Conservation (phyloP, 306 rosid species). For the Acmispon strigosus region DNA sequence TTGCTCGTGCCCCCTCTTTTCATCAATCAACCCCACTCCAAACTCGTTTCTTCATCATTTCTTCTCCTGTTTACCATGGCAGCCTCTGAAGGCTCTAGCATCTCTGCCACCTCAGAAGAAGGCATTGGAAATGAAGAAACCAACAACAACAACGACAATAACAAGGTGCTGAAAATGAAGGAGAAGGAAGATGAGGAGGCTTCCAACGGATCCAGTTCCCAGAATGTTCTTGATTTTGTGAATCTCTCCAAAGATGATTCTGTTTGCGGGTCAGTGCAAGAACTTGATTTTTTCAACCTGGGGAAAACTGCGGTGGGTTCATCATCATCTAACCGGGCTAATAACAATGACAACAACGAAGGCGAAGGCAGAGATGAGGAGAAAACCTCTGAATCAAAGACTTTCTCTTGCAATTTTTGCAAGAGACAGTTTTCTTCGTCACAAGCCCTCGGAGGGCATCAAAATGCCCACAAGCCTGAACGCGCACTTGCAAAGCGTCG, state of each 20-base stretch:
- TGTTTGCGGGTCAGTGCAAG: background rate
- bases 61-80: background rate
- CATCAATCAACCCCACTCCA: background rate
- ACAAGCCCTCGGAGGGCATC: conserved; percentile 84
- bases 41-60: background rate
- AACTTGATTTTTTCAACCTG: conserved; percentile 28
- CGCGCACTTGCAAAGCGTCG: conserved; percentile 58
- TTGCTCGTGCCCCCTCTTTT: background rate
- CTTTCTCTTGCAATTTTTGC: conserved; percentile 63
- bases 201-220: background rate
- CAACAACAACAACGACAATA: too few species aligned
- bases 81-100: background rate
- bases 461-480: conserved; percentile 79
- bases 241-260: background rate
- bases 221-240: background rate
- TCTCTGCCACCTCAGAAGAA: background rate
- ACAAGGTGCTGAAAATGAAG: background rate
- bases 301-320: background rate
- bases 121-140: background rate
- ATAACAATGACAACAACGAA: background rate
- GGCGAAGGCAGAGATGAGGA: background rate
- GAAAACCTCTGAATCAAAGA: conserved; percentile 19
- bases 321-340: background rate
- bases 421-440: conserved; percentile 68
- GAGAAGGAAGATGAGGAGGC: background rate